These are phyloP conservation scores for Kodamaea kakaduensis DNA, from an alignment of 805 yeast species.

Conservation along the genomic window DNA sequence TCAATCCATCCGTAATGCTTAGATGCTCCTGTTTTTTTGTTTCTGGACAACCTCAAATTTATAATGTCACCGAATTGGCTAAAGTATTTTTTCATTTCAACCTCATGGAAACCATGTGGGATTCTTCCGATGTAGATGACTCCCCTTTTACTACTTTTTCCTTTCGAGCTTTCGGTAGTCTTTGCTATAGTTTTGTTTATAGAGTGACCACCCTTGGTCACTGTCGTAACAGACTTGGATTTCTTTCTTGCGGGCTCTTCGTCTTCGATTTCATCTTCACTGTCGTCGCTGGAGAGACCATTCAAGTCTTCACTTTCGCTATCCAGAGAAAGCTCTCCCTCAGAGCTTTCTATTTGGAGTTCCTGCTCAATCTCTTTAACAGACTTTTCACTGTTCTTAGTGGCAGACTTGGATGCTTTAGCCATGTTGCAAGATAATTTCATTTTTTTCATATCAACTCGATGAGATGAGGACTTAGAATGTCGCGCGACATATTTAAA, in stretches of 20 bases:
- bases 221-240: constrained; percentile 12
- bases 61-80: constrained; percentile 85
- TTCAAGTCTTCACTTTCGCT: constrained; percentile 23
- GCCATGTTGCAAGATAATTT: constrained; percentile 1
- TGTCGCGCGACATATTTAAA: constrained; percentile 3
- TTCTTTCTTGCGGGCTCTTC: constrained; percentile 22
- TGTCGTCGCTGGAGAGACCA: constrained; percentile 15
- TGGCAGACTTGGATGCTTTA: constrained; percentile 4
- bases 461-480: constrained; percentile 6
- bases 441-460: constrained; percentile 1
- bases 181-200: constrained; percentile 17
- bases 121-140: constrained; percentile 87
- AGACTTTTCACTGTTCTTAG: constrained; percentile 17
- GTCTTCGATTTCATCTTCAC: constrained; percentile 21
- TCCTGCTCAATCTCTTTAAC: constrained; percentile 20
- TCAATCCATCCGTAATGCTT: constrained; percentile 92
- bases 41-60: constrained; percentile 78
- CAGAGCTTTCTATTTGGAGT: constrained; percentile 14
- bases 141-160: constrained; percentile 42
- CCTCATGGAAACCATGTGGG: constrained; percentile 90
- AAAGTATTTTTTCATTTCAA: constrained; percentile 74
- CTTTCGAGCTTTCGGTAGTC: constrained; percentile 12
- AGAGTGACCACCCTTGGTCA: constrained; percentile 17
- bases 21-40: constrained; percentile 83
- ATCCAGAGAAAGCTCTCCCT: constrained; percentile 19